These are phyloP conservation scores for Ceratocystis eucalypticola DNA, from an alignment of 2,329 filamentous ascomycete species.

Conservation along the genomic window DNA sequence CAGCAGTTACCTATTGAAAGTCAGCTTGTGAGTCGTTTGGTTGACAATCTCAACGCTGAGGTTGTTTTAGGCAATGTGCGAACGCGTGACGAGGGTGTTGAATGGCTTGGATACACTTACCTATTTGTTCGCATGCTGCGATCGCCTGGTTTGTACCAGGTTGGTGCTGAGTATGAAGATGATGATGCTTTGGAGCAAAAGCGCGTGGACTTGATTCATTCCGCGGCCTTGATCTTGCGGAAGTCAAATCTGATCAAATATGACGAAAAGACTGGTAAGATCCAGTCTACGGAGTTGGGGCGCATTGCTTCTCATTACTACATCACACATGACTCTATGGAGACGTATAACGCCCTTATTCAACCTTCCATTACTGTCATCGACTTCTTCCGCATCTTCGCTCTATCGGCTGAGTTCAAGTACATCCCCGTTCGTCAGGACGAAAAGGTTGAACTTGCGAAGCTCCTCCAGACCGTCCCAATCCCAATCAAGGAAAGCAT, in stretches of 20 bases:
- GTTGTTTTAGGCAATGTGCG: conserved; percentile 88
- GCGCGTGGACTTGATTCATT: conserved; percentile 92
- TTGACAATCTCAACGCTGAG: conserved; percentile 93
- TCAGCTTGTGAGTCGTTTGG: conserved; percentile 82
- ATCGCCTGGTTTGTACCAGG: conserved; percentile 86
- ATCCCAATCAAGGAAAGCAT: conserved; percentile 96
- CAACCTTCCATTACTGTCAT: conserved; percentile 87
- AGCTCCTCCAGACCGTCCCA: conserved; percentile 76
- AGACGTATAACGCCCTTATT: conserved; percentile 90
- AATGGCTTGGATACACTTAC: conserved; percentile 97
- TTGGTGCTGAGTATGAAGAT: conserved; percentile 88
- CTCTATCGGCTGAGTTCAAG: conserved; percentile 94
- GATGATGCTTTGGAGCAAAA: conserved; percentile 89
- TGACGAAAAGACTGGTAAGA: conserved; percentile 77
- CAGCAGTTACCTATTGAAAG: conserved; percentile 96
- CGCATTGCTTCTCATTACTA: conserved; percentile 97
- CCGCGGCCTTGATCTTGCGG: conserved; percentile 74
- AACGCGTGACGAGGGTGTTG: conserved; percentile 87
- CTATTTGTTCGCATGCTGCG: conserved; percentile 95
- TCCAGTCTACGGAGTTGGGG: conserved; percentile 87
- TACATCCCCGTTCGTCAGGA: conserved; percentile 96
- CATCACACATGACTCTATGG: conserved; percentile 91
- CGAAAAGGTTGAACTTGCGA: conserved; percentile 90
- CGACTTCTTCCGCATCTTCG: conserved; percentile 91
- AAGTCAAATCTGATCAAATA: conserved; percentile 87